Evolutionary conservation across 2,329 filamentous ascomycete species (phyloP).

Genomic region (Arthrobotrys sinensis): DNA sequence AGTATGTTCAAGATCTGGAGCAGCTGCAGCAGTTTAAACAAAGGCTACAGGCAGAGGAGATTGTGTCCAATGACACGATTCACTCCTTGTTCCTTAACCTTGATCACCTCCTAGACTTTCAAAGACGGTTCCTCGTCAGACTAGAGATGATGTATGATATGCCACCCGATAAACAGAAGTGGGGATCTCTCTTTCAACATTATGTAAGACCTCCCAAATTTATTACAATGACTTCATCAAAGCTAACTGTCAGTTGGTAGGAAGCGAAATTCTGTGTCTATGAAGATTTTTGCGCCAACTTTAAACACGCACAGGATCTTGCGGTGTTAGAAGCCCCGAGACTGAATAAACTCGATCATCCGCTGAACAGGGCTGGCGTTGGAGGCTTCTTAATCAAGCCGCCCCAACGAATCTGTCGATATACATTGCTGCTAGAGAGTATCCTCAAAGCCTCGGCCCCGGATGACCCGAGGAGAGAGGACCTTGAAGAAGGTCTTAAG

Average conservation of each 20-base stretch:
- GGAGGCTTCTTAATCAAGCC: conserved; percentile 91
- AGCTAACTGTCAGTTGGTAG: conserved; percentile 66
- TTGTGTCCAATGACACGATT: conserved; percentile 88
- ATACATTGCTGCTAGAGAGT: conserved; percentile 87
- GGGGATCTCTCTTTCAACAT: conserved; percentile 90
- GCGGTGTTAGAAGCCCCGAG: conserved; percentile 63
- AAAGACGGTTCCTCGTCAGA: conserved; percentile 92
- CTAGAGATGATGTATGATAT: conserved; percentile 95
- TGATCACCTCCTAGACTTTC: conserved; percentile 94
- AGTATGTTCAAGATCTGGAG: conserved; percentile 97
- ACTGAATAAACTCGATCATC: conserved; percentile 63
- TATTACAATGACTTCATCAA: not conserved
- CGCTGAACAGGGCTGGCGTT: conserved; percentile 63
- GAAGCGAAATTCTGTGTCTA: conserved; percentile 88
- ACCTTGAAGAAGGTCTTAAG: conserved; percentile 83
- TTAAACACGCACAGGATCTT: conserved; percentile 64
- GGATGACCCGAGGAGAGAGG: conserved; percentile 78
- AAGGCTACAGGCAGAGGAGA: conserved; percentile 86
- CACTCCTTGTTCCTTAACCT: conserved; percentile 98
- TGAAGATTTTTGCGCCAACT: conserved; percentile 94
- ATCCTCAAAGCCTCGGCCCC: conserved; percentile 85
- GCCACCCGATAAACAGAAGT: conserved; percentile 82
- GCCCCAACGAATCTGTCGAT: conserved; percentile 95
- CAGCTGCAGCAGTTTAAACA: conserved; percentile 94
- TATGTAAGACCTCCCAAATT: conserved; percentile 71